These are phyloP conservation scores for Ophidiomyces ophidiicola DNA, from an alignment of 2,329 filamentous ascomycete species.

Conservation along the genomic window DNA sequence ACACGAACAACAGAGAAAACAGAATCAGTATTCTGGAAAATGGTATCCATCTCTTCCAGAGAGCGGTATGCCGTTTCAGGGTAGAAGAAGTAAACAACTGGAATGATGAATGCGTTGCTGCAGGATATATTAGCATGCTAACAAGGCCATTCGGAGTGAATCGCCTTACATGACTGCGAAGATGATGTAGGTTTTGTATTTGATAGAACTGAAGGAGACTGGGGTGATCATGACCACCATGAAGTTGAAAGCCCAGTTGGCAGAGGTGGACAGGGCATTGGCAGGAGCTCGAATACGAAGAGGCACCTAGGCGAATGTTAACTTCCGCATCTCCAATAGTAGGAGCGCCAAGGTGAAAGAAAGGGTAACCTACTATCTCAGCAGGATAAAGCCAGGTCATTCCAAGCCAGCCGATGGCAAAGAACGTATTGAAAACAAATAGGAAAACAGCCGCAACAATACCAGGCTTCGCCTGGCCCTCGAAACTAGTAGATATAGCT, in stretches of 20 bases:
- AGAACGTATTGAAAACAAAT: conserved; percentile 52
- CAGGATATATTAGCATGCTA: neutral
- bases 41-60: conserved; percentile 58
- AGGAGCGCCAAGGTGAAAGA: neutral
- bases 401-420: conserved; percentile 48
- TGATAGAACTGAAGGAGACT: conserved; percentile 45
- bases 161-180: conserved; percentile 41
- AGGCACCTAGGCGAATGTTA: conserved; percentile 20
- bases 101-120: conserved; percentile 44
- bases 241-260: conserved; percentile 52
- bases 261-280: conserved; percentile 51
- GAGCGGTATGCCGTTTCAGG: conserved; percentile 48
- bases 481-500: conserved; percentile 29
- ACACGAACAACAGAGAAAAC: conserved; percentile 40
- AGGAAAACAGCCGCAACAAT: conserved; percentile 42
- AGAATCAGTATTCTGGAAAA: conserved; percentile 46
- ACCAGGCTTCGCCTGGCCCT: conserved; percentile 27
- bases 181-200: conserved; percentile 45
- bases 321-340: too few species aligned
- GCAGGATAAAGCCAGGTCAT: conserved; percentile 53
- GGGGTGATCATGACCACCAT: conserved; percentile 56
- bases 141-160: conserved; percentile 2
- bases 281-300: conserved; percentile 41
- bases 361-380: conserved; percentile 40
- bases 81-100: conserved; percentile 49